Percentiles rank a stretch among this genome's conserved stretches.
phyloP scores from a whole-genome alignment of 495 filamentous ascomycete genomes.

The Xylaria curta region DNA sequence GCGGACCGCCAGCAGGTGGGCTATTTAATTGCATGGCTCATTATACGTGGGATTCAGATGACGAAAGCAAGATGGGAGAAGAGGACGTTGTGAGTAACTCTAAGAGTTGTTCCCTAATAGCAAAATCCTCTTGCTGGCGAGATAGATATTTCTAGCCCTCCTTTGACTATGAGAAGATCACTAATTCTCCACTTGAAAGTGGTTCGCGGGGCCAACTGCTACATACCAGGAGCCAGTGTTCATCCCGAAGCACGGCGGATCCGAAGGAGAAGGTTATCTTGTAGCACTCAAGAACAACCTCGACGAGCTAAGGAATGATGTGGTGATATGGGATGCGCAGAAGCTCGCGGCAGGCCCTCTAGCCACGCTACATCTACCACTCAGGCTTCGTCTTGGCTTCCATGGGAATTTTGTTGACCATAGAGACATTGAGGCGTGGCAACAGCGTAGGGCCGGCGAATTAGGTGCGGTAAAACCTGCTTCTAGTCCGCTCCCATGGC shows the following conservation, averaged over 20 bases:
- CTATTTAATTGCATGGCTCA: constrained; percentile 56
- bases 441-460: constrained; percentile 44
- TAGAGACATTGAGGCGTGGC: constrained; percentile 52
- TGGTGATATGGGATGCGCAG: constrained; percentile 57
- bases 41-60: constrained; percentile 44
- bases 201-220: constrained; percentile 55
- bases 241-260: constrained; percentile 52
- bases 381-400: constrained; percentile 51
- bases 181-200: constrained; percentile 41
- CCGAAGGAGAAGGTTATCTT: constrained; percentile 63
- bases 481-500: constrained; percentile 51
- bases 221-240: constrained; percentile 66
- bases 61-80: constrained; percentile 34
- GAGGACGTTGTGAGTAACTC: constrained; percentile 12
- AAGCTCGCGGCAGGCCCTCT: constrained; percentile 51
- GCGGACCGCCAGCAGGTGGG: constrained; percentile 55
- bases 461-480: constrained; percentile 51
- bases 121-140: not conserved
- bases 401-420: constrained; percentile 59
- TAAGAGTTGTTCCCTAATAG: not conserved
- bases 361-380: constrained; percentile 53
- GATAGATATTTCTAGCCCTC: not conserved
- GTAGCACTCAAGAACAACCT: constrained; percentile 62
- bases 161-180: not conserved
- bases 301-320: constrained; percentile 55